phyloP scores from a whole-genome alignment of 352 stramenopile genomes.

The Globisporangium acanthophoron region DNA sequence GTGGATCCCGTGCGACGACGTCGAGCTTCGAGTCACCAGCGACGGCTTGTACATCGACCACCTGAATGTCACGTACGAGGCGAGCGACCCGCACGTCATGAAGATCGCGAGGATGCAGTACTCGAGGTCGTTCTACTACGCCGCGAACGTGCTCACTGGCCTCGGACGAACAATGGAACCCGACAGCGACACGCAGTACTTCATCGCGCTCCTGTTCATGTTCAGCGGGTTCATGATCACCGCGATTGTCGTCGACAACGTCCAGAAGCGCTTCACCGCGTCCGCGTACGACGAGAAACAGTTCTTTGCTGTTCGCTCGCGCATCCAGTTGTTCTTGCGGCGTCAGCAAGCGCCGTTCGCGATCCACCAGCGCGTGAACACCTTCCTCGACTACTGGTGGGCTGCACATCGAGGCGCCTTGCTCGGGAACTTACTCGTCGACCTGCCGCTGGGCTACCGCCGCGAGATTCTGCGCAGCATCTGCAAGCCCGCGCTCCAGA shows the following conservation, averaged over 20 bases:
- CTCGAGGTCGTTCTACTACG: constrained; percentile 30
- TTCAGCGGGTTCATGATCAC: constrained; percentile 46
- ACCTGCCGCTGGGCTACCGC: constrained; percentile 25
- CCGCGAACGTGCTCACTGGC: constrained; percentile 25
- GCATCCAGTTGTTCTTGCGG: constrained; percentile 39
- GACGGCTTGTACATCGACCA: constrained; percentile 13
- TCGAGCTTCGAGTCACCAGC: constrained; percentile 12
- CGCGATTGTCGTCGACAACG: constrained; percentile 41
- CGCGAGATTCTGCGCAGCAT: constrained; percentile 34
- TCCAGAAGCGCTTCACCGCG: constrained; percentile 45
- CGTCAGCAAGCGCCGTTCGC: constrained; percentile 31
- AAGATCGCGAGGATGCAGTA: constrained; percentile 23
- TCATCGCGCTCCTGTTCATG: constrained; percentile 40
- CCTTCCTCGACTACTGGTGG: constrained; percentile 50
- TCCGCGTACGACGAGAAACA: constrained; percentile 45
- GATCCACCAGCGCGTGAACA: constrained; percentile 38
- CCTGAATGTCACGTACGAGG: constrained; percentile 15
- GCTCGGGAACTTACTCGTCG: constrained; percentile 29
- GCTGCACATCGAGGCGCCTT: constrained; percentile 33
- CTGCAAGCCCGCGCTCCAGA: constrained; percentile 28
- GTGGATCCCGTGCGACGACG: constrained; percentile 28
- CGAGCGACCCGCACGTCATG: constrained; percentile 14
- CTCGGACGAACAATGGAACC: constrained; percentile 35
- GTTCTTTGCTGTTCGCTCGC: constrained; percentile 34
- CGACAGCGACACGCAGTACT: constrained; percentile 29